Evolutionary conservation across 139 green algal genomes (phyloP), one percentile per base, ranked within the genome.

Genomic region (Diplosphaera chodatii): DNA sequence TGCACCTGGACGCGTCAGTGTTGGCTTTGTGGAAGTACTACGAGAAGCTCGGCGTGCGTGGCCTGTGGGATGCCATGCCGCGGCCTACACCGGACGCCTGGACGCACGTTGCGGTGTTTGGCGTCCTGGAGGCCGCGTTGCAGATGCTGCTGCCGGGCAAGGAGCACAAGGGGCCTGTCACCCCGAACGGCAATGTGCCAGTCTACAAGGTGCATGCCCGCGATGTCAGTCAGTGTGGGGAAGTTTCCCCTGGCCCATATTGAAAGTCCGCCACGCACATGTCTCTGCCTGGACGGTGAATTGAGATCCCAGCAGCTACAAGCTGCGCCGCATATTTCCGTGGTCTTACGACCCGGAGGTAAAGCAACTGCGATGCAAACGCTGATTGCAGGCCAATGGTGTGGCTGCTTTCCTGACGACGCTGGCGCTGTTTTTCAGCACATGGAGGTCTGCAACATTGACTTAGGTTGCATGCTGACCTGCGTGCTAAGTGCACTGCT

Each of bases 161-260:
- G 59, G 66, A 33, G 55, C 75, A 80, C 62, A 63, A 84, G 32
- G 87, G 84, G 15, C 84, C 83, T 25, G 72, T 86, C 22, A 83
- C 87, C 1, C 85, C 87, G 8, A 86, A 83, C 29, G 87, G 87
- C 37, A 91, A 91, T 68, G 72, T 76, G 2, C 87, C 87, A 25
- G 72, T 90, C 28, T 92, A 92, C 77, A 87, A 86, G 77, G 86
- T 82, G 67, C n/a, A n/a, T n/a, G n/a, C n/a, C n/a, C n/a, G n/a
- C n/a, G n/a, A n/a, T n/a, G n/a, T n/a, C n/a, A n/a, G n/a, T n/a
- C n/a, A n/a, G n/a, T n/a, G n/a, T n/a, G n/a, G n/a, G n/a, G n/a
- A n/a, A n/a, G n/a, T n/a, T n/a, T n/a, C n/a, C n/a, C n/a, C n/a
- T n/a, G n/a, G n/a, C n/a, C n/a, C n/a, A n/a, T n/a, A n/a, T n/a